Evolutionary conservation across 805 yeast species (phyloP).

Genomic region (Starmerella vaccinii): DNA sequence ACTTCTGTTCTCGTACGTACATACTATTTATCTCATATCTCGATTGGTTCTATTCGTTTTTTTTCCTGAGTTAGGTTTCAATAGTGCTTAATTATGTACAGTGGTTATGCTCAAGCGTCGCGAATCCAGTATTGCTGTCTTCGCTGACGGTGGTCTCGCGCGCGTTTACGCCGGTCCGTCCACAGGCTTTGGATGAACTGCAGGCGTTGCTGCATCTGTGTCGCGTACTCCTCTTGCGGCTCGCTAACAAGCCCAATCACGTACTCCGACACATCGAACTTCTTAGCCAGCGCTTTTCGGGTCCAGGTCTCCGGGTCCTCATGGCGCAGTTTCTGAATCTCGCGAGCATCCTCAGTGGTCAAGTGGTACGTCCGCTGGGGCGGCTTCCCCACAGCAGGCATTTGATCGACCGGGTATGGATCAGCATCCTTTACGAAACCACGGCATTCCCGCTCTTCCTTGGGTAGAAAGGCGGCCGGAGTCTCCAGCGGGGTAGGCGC

Average conservation of each 20-base stretch:
- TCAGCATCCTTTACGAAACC: constrained; percentile 30
- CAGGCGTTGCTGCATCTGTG: constrained; percentile 41
- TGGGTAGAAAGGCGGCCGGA: constrained; percentile 60
- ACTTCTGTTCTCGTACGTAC: not conserved
- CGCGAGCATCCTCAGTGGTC: constrained; percentile 45
- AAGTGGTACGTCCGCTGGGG: constrained; percentile 43
- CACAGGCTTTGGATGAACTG: constrained; percentile 39
- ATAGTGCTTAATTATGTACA: not conserved
- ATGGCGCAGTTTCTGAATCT: constrained; percentile 47
- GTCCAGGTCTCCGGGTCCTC: constrained; percentile 56
- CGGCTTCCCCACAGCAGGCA: constrained; percentile 33
- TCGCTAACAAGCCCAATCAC: constrained; percentile 46
- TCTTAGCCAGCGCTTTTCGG: constrained; percentile 48
- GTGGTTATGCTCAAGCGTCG: constrained; percentile 34
- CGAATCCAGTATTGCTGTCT: constrained; percentile 57
- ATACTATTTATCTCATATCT: not conserved
- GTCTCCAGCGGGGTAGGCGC: constrained; percentile 47
- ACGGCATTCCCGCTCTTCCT: constrained; percentile 42
- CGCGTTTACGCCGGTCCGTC: constrained; percentile 39
- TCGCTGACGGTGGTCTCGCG: constrained; percentile 48
- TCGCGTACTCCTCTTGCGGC: constrained; percentile 32
- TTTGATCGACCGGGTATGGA: constrained; percentile 21
- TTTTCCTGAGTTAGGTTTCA: not conserved
- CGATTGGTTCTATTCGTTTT: not conserved
- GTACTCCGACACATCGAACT: constrained; percentile 44